phyloP scores from a whole-genome alignment of 2,329 filamentous ascomycete species.

The Chaetomiaceae sp. region DNA sequence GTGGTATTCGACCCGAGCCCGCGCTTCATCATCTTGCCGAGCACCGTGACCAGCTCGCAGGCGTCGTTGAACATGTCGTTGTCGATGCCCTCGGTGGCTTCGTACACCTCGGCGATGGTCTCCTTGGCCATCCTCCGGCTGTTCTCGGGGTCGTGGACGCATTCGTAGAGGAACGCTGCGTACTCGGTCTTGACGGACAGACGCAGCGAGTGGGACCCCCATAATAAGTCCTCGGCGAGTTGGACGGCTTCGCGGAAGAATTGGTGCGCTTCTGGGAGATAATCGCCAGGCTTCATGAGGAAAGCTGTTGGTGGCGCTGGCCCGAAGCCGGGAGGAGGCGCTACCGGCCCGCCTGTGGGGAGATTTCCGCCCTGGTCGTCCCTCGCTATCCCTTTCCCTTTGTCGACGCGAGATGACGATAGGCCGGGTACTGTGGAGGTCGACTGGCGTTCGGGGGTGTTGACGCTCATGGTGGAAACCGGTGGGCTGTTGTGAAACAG shows the following conservation, averaged over 20 bases:
- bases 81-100: slow-evolving; percentile 85
- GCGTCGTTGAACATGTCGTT: slow-evolving; percentile 94
- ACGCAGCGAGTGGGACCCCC: slow-evolving; percentile 83
- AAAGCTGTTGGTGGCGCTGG: slow-evolving; percentile 59
- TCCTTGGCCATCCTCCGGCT: slow-evolving; percentile 73
- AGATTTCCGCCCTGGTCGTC: slow-evolving; percentile 39
- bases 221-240: slow-evolving; percentile 70
- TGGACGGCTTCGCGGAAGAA: slow-evolving; percentile 75
- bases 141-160: slow-evolving; percentile 72
- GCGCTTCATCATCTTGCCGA: slow-evolving; percentile 85
- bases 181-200: slow-evolving; percentile 90
- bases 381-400: slow-evolving; percentile 46
- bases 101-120: slow-evolving; percentile 86
- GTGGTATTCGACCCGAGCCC: slow-evolving; percentile 44
- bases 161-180: slow-evolving; percentile 89
- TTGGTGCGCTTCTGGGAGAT: slow-evolving; percentile 72
- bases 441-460: slow-evolving; percentile 42
- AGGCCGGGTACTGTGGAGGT: slow-evolving; percentile 28
- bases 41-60: slow-evolving; percentile 76
- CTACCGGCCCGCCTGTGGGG: slow-evolving; percentile 53
- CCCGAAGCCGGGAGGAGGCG: slow-evolving; percentile 51
- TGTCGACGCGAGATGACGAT: slow-evolving; percentile 37
- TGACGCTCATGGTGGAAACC: slow-evolving; percentile 57
- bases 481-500: slow-evolving; percentile 89
- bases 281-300: slow-evolving; percentile 72